Evolutionary conservation across 78 protist species (phyloP).

Genomic region (Dictyostelium intermedium): DNA sequence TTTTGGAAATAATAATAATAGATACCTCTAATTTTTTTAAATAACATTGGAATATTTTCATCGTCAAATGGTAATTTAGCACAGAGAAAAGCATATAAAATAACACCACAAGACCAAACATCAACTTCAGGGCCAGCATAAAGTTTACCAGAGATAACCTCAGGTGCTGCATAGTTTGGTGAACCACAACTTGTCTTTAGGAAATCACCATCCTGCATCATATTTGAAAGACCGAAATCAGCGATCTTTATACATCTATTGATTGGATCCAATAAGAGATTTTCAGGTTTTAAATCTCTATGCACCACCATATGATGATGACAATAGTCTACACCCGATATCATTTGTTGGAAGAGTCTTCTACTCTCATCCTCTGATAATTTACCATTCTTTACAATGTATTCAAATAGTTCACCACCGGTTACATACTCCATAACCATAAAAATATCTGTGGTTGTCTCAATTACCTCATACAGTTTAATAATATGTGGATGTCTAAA

Average conservation of each 20-base stretch:
- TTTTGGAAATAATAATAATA: no score
- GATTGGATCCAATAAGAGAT: conserved; percentile 64
- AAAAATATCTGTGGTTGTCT: conserved; percentile 96
- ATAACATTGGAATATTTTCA: conserved; percentile 96
- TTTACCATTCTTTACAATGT: conserved; percentile 97
- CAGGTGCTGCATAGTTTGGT: conserved; percentile 99
- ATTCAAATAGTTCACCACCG: conserved; percentile 99
- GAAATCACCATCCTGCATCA: conserved; percentile 98
- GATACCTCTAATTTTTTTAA: conserved; percentile 93
- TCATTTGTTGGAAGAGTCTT: conserved; percentile 98
- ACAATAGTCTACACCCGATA: conserved; percentile 97
- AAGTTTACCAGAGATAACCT: conserved; percentile 94
- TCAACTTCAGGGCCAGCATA: conserved; percentile 98
- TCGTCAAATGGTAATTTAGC: conserved; percentile 98
- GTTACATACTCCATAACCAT: conserved; percentile 97
- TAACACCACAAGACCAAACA: conserved; percentile 92
- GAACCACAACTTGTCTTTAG: conserved; percentile 98
- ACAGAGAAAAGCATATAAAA: conserved; percentile 80
- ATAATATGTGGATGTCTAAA: conserved; percentile 99
- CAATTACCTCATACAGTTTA: conserved; percentile 97
- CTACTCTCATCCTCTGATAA: conserved; percentile 94
- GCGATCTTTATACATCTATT: conserved; percentile 92
- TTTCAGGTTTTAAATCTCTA: conserved; percentile 86
- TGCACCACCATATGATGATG: conserved; percentile 97
- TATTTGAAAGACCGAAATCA: conserved; percentile 98